Percentiles rank a stretch among this genome's conserved stretches.
phyloP scores from a whole-genome alignment of 2,329 filamentous ascomycete genomes.

The Myriangium duriaei region DNA sequence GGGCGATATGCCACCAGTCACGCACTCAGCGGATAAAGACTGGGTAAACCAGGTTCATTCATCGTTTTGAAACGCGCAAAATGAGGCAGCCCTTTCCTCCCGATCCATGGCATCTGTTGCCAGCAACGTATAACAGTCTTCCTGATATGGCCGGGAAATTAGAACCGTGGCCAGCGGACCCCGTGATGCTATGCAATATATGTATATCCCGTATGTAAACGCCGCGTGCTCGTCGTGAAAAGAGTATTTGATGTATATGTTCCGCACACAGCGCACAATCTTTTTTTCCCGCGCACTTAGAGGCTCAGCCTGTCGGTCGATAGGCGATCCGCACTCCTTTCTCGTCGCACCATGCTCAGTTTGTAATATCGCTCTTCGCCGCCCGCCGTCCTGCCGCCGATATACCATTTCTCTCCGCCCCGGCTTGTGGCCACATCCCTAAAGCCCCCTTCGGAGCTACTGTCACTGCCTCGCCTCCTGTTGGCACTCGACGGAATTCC shows the following conservation, averaged over 20 bases:
- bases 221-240: not conserved
- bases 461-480: slow-evolving; percentile 55
- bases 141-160: too few relatives aligned
- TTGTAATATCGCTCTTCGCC: slow-evolving; percentile 78
- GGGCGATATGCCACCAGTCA: too few relatives aligned
- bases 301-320: slow-evolving; percentile 65
- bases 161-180: too few relatives aligned
- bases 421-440: slow-evolving; percentile 57
- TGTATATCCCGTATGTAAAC: not conserved
- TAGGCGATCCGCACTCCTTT: slow-evolving; percentile 60
- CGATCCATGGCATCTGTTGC: too few relatives aligned
- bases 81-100: too few relatives aligned
- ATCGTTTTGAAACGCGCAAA: too few relatives aligned
- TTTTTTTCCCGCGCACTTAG: slow-evolving; percentile 30
- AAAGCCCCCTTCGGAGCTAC: slow-evolving; percentile 61
- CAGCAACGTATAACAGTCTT: too few relatives aligned
- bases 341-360: slow-evolving; percentile 59
- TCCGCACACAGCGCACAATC: slow-evolving; percentile 1
- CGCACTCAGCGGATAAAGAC: too few relatives aligned
- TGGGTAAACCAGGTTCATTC: too few relatives aligned
- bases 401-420: slow-evolving; percentile 69
- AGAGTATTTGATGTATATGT: too few relatives aligned
- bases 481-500: slow-evolving; percentile 8
- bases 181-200: not conserved
- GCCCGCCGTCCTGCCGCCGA: slow-evolving; percentile 59